A percentile compares a stretch with the other conserved stretches of the same genome.
Conservation (phyloP, 78 protist genomes). For the Thecamonas trahens region DNA sequence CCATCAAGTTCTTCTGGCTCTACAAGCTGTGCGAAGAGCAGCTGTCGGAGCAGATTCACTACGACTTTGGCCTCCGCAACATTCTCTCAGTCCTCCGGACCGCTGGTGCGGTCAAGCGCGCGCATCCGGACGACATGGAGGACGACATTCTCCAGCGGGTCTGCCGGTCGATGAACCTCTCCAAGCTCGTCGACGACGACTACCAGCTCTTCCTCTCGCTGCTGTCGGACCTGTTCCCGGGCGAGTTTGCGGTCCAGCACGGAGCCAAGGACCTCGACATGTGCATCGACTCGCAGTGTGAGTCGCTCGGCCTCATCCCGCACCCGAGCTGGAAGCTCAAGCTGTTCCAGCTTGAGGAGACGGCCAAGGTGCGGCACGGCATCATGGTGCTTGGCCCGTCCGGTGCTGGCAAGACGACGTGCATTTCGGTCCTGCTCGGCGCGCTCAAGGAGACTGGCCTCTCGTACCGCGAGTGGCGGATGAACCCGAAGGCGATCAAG, state of each 20-base stretch:
- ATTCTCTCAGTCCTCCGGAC: constrained; percentile 72
- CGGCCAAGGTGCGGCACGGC: constrained; percentile 72
- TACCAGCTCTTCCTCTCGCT: constrained; percentile 72
- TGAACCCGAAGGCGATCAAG: constrained; percentile 87
- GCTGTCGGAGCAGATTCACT: constrained; percentile 79
- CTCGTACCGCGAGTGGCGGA: constrained; percentile 37
- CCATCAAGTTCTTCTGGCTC: constrained; percentile 66
- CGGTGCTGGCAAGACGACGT: constrained; percentile 47
- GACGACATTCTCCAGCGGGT: constrained; percentile 57
- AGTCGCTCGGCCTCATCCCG: constrained; percentile 10
- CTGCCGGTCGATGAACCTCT: constrained; percentile 79
- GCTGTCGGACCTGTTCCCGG: constrained; percentile 79
- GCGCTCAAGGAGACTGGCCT: constrained; percentile 23
- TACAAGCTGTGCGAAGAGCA: constrained; percentile 79
- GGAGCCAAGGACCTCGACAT: neutral
- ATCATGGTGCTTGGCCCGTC: constrained; percentile 69
- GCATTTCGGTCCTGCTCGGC: constrained; percentile 19
- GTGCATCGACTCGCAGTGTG: neutral
- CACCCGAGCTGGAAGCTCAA: constrained; percentile 41
- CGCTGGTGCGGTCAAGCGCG: constrained; percentile 46
- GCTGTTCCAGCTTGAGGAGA: constrained; percentile 70
- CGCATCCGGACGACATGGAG: constrained; percentile 37
- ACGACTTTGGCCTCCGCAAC: constrained; percentile 74
- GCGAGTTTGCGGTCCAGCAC: constrained; percentile 32
- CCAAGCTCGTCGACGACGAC: constrained; percentile 83